Conservation (phyloP, 805 yeast genomes). For the Huiozyma sinensis region DNA sequence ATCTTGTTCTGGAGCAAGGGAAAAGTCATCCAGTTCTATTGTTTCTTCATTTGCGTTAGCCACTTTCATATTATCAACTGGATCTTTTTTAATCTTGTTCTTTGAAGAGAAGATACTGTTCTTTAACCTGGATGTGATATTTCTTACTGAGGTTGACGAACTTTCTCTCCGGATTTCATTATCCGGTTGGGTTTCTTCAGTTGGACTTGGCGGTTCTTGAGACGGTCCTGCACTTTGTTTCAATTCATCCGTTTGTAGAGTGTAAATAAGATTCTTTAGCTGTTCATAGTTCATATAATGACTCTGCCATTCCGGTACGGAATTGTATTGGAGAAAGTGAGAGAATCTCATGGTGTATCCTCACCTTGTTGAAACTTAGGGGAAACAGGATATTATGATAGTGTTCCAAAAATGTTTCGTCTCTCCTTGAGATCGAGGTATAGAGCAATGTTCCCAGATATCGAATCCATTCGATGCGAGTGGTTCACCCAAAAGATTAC, state of each 20-base stretch:
- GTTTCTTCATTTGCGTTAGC: slow-evolving; percentile 9
- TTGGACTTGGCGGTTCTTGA: background rate
- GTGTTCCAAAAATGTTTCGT: background rate
- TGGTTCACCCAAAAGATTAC: no score
- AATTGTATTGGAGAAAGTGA: slow-evolving; percentile 52
- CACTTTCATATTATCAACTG: background rate
- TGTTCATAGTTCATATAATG: slow-evolving; percentile 62
- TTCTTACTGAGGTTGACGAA: background rate
- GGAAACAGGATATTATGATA: no score
- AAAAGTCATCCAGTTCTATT: slow-evolving; percentile 19
- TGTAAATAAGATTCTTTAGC: slow-evolving; percentile 46
- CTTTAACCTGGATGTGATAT: slow-evolving; percentile 9
- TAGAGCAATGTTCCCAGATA: no score
- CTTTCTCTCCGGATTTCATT: background rate
- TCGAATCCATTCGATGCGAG: no score
- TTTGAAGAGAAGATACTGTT: slow-evolving; percentile 8
- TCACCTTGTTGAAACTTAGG: no score
- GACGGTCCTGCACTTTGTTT: slow-evolving; percentile 3
- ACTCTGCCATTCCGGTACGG: slow-evolving; percentile 83
- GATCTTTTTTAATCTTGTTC: background rate
- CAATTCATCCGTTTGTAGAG: slow-evolving; percentile 36
- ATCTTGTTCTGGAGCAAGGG: background rate
- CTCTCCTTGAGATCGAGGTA: no score
- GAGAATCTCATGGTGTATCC: slow-evolving; percentile 51
- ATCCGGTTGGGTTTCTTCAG: background rate